These are phyloP conservation scores for Penicillium sp. DNA, from an alignment of 2,329 filamentous ascomycete genomes.

Conservation along the genomic window DNA sequence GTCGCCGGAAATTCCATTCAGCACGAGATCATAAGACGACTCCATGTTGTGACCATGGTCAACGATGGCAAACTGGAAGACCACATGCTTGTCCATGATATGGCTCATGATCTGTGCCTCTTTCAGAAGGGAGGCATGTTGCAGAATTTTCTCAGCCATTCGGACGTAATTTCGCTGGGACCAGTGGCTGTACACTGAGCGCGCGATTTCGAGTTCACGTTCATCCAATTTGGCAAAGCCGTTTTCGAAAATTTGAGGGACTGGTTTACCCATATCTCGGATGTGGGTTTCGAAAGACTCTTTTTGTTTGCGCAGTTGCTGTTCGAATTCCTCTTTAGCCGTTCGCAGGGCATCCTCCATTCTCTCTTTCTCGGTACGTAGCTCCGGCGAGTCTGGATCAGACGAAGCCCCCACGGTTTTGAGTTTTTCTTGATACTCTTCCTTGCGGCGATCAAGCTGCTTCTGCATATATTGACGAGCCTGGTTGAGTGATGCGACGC, in stretches of 20 bases:
- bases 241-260: constrained; percentile 51
- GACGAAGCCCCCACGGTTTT: constrained; percentile 67
- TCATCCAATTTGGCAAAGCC: constrained; percentile 59
- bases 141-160: constrained; percentile 88
- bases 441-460: constrained; percentile 78
- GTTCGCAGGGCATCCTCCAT: constrained; percentile 80
- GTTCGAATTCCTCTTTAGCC: constrained; percentile 85
- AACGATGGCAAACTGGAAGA: constrained; percentile 92
- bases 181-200: constrained; percentile 69
- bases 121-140: constrained; percentile 82
- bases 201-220: constrained; percentile 68
- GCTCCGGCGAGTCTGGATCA: constrained; percentile 76
- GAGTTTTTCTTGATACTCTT: constrained; percentile 74
- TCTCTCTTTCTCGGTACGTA: constrained; percentile 73
- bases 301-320: constrained; percentile 77
- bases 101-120: constrained; percentile 98
- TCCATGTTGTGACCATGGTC: constrained; percentile 83
- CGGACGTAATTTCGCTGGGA: constrained; percentile 79
- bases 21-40: constrained; percentile 93
- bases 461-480: constrained; percentile 78
- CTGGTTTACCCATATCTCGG: constrained; percentile 64
- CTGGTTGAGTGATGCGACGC: constrained; percentile 64
- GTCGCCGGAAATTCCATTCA: constrained; percentile 84
- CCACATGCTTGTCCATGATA: constrained; percentile 85
- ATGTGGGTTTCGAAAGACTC: constrained; percentile 81